phyloP scores from a whole-genome alignment of 2,329 filamentous ascomycete genomes.

The Dactylellina cionopaga region DNA sequence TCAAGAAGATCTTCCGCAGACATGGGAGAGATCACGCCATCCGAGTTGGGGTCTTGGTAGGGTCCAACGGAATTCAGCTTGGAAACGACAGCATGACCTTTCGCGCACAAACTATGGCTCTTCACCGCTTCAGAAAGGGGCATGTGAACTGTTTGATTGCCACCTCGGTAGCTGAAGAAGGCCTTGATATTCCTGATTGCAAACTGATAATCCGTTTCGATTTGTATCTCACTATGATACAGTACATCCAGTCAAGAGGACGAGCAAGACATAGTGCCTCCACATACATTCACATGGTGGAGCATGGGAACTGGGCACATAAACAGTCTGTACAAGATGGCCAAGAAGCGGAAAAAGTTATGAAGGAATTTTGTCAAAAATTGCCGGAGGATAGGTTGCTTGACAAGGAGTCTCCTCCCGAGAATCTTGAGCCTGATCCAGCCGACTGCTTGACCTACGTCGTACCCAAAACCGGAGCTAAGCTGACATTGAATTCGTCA shows the following conservation, averaged over 20 bases:
- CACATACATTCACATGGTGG: slow-evolving; percentile 83
- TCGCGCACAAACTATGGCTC: slow-evolving; percentile 76
- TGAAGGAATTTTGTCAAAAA: slow-evolving; percentile 79
- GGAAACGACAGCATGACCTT: slow-evolving; percentile 74
- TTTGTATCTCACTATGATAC: slow-evolving; percentile 86
- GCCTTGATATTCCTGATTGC: slow-evolving; percentile 73
- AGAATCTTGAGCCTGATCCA: slow-evolving; percentile 20
- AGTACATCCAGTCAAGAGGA: slow-evolving; percentile 92
- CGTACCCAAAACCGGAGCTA: slow-evolving; percentile 76
- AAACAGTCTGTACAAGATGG: slow-evolving; percentile 69
- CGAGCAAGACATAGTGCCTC: slow-evolving; percentile 82
- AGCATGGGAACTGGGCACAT: slow-evolving; percentile 74
- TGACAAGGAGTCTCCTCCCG: slow-evolving; percentile 38
- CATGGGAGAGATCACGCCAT: slow-evolving; percentile 67
- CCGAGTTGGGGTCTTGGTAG: slow-evolving; percentile 72
- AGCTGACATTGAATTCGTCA: slow-evolving; percentile 71
- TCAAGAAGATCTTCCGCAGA: slow-evolving; percentile 63
- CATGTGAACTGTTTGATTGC: slow-evolving; percentile 70
- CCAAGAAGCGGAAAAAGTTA: slow-evolving; percentile 69
- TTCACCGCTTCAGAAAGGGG: slow-evolving; percentile 69
- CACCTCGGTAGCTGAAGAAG: slow-evolving; percentile 74
- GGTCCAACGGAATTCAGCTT: slow-evolving; percentile 65
- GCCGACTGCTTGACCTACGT: slow-evolving; percentile 63
- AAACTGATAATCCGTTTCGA: slow-evolving; percentile 79
- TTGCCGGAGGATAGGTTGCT: slow-evolving; percentile 80